These are phyloP conservation scores for Gynostemma pentaphyllum DNA, from an alignment of 306 rosid species.

Conservation along the genomic window DNA sequence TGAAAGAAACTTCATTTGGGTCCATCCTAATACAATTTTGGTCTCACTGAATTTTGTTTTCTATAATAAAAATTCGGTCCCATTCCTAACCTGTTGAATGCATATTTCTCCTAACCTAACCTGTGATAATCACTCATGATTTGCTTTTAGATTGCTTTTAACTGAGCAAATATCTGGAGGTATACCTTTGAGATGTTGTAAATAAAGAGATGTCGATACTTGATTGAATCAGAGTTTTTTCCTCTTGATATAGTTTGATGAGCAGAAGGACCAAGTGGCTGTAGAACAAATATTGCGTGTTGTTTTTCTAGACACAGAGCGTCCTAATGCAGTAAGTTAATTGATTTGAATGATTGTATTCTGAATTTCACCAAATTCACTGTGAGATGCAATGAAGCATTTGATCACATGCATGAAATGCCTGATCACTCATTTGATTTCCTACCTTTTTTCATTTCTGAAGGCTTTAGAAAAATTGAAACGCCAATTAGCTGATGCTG, in stretches of 20 bases:
- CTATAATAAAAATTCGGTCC: background rate
- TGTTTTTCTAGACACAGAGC: slow-evolving; percentile 83
- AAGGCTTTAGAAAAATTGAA: slow-evolving; percentile 68
- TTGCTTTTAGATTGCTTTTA: background rate
- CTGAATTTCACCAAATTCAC: background rate
- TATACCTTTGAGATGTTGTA: background rate
- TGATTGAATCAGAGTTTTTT: too few relatives aligned
- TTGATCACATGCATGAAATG: background rate
- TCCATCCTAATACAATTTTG: background rate
- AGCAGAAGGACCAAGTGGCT: slow-evolving; percentile 84
- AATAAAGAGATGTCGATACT: too few relatives aligned
- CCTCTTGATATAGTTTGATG: slow-evolving; percentile 59
- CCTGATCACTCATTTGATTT: background rate
- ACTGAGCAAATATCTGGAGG: background rate
- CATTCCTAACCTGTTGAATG: background rate
- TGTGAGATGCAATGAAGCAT: too few relatives aligned
- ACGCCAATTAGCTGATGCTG: slow-evolving; percentile 67
- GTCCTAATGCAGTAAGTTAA: slow-evolving; percentile 55
- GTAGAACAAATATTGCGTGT: slow-evolving; percentile 81
- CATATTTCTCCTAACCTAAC: background rate
- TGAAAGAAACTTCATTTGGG: background rate
- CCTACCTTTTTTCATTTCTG: background rate
- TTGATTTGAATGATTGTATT: background rate
- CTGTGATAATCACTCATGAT: background rate
- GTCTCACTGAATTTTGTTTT: background rate